Evolutionary conservation across 2,329 filamentous ascomycete species (phyloP).

Genomic region (Colletotrichum liaoningense): DNA sequence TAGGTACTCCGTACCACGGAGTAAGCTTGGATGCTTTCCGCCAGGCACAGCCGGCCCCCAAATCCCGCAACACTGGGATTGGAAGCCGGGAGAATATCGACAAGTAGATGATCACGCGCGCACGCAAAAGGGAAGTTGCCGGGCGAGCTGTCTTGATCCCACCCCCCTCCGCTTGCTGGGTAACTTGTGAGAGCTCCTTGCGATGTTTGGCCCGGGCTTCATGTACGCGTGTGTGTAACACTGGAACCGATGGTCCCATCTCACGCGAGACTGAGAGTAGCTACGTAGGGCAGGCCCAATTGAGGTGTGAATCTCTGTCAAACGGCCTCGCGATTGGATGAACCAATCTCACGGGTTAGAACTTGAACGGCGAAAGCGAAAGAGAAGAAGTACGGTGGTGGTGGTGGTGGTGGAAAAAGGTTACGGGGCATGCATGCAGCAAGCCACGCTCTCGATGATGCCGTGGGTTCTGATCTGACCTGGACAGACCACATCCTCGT

Average conservation of each 20-base stretch:
- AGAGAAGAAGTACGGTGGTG: too few species aligned
- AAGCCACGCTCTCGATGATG: slow-evolving; percentile 32
- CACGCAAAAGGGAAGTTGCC: background rate
- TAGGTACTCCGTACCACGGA: too few species aligned
- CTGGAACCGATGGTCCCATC: slow-evolving; percentile 12
- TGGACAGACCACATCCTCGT: slow-evolving; percentile 10
- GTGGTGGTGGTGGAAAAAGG: background rate
- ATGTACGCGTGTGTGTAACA: background rate
- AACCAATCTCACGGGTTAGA: background rate
- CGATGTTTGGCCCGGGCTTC: background rate
- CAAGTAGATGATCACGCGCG: slow-evolving; percentile 18
- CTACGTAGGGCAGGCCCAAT: background rate
- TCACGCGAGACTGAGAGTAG: slow-evolving; percentile 19
- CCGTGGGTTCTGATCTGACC: slow-evolving; percentile 19
- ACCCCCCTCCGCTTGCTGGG: background rate
- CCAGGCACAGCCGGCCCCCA: slow-evolving; percentile 22
- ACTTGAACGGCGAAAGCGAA: slow-evolving; percentile 16
- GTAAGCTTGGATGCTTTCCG: background rate
- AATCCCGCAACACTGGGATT: slow-evolving; percentile 16
- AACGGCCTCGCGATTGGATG: slow-evolving; percentile 2
- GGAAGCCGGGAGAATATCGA: background rate
- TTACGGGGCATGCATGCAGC: slow-evolving; percentile 22
- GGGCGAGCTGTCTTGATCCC: slow-evolving; percentile 22
- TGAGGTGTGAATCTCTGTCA: background rate
- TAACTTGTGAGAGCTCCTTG: background rate